phyloP scores from a whole-genome alignment of 495 filamentous ascomycete species.

The Aspergillus cristatus region DNA sequence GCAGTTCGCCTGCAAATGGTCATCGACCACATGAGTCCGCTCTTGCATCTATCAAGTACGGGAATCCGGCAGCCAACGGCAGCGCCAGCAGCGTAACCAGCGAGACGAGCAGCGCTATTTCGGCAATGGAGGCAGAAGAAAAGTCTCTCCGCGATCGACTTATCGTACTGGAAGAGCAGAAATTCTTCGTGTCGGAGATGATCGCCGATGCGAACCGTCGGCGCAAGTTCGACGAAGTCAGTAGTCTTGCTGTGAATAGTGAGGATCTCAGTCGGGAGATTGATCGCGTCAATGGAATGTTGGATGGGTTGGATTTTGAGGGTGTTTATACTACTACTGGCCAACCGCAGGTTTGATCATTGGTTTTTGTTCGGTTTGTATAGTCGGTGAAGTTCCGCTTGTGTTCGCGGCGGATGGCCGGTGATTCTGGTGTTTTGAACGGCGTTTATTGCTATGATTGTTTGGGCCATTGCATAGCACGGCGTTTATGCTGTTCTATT shows the following conservation, averaged over 20 bases:
- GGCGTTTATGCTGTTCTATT: too few species aligned
- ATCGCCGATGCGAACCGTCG: constrained; percentile 69
- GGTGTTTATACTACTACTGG: constrained; percentile 43
- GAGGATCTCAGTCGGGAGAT: constrained; percentile 83
- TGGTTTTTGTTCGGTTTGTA: too few species aligned
- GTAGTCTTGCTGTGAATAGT: constrained; percentile 66
- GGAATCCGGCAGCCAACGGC: constrained; percentile 40
- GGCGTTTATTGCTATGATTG: too few species aligned
- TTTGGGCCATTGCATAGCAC: too few species aligned
- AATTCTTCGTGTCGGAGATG: constrained; percentile 86
- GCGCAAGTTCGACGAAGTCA: constrained; percentile 84
- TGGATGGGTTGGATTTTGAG: constrained; percentile 42
- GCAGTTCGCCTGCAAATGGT: constrained; percentile 20
- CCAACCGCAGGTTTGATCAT: too few species aligned
- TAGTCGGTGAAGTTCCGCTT: too few species aligned
- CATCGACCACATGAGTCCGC: constrained; percentile 37
- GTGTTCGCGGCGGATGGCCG: too few species aligned
- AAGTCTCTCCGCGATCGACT: constrained; percentile 74
- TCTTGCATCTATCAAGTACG: constrained; percentile 52
- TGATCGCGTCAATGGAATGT: constrained; percentile 49
- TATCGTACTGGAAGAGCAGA: constrained; percentile 90
- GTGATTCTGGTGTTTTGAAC: too few species aligned
- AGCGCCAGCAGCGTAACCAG: constrained; percentile 47
- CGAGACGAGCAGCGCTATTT: constrained; percentile 56
- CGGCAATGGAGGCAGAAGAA: constrained; percentile 74